These are phyloP conservation scores for Spathaspora passalidarum DNA, from an alignment of 805 yeast species.

Conservation along the genomic window DNA sequence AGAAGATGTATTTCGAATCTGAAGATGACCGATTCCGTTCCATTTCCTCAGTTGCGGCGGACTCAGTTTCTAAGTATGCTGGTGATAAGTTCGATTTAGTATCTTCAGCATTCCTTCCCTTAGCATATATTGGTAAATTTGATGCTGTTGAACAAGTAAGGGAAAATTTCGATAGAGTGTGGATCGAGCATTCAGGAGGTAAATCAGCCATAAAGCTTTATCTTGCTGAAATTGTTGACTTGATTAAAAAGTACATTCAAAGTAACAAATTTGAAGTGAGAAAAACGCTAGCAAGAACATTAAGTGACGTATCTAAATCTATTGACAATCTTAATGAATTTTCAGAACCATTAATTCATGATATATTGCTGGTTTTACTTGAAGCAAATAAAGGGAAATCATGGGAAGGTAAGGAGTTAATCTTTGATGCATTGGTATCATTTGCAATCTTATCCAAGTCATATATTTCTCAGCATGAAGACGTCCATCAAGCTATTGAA, in stretches of 20 bases:
- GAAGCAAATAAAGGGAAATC: constrained; percentile 71
- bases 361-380: constrained; percentile 52
- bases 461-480: constrained; percentile 20
- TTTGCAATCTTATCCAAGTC: constrained; percentile 47
- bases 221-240: constrained; percentile 58
- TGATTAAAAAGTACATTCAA: constrained; percentile 47
- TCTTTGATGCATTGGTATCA: constrained; percentile 67
- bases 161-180: constrained; percentile 54
- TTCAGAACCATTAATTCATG: constrained; percentile 15
- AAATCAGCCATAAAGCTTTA: constrained; percentile 66
- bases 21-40: constrained; percentile 45
- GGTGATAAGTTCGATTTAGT: constrained; percentile 63
- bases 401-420: constrained; percentile 83
- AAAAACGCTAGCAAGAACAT: constrained; percentile 65
- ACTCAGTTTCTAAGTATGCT: constrained; percentile 65
- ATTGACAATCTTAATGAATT: constrained; percentile 29
- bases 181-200: constrained; percentile 80
- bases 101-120: constrained; percentile 66
- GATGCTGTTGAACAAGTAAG: constrained; percentile 51
- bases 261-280: constrained; percentile 64
- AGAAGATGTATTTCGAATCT: constrained; percentile 57
- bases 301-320: constrained; percentile 54
- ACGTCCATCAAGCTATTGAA: constrained; percentile 35
- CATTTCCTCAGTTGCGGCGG: constrained; percentile 60
- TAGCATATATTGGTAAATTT: constrained; percentile 74